Evolutionary conservation across 305 asterid genomes (phyloP), one percentile per base, ranked within the genome.

Genomic region (Coffea humblotiana): DNA sequence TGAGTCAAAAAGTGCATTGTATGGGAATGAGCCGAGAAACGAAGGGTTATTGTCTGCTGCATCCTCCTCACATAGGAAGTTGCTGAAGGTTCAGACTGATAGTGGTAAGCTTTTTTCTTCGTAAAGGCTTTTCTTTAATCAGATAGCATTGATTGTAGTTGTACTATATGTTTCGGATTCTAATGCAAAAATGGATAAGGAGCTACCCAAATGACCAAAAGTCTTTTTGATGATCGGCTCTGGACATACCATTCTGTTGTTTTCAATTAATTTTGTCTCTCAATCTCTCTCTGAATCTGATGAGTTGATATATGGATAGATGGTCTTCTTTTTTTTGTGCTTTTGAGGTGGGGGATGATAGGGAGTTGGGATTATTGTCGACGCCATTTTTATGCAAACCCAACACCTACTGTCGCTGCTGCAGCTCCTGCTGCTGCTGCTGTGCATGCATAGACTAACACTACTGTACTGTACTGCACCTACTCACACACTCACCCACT

Each of bases 11-110:
- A 43, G 27, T 54, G 71, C 45, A 29, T 0, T 12, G 13, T 32
- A 7, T n/a, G 60, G 9, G 58, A 68, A 76, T 61, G 79, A 76
- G 29, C 51, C 79, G 23, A 47, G 60, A 52, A 61, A 32, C 68
- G 74, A 84, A 82, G 73, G 61, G 60, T 56, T 14, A 13, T 48
- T 72, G 43, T 48, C 63, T 25, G 64, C 63, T 25, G 64, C 47
- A 63, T 25, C 35, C 29, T 79, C 75, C 48, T 35, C 87, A 32
- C 87, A 85, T 77, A 91, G 96, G 77, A 92, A 87, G 90, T 90
- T 92, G 84, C 90, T 91, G 54, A 75, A 25, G 45, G 79, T 60
- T 32, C 58, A 69, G 61, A 23, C 21, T 25, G 23, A 49, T n/a
- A 74, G 48, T 56, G 79, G 78, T 72, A 74, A 74, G 60, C 47